Evolutionary conservation across 805 yeast species (phyloP), one percentile per base, ranked within the genome.

Genomic region (Teunomyces cretensis): DNA sequence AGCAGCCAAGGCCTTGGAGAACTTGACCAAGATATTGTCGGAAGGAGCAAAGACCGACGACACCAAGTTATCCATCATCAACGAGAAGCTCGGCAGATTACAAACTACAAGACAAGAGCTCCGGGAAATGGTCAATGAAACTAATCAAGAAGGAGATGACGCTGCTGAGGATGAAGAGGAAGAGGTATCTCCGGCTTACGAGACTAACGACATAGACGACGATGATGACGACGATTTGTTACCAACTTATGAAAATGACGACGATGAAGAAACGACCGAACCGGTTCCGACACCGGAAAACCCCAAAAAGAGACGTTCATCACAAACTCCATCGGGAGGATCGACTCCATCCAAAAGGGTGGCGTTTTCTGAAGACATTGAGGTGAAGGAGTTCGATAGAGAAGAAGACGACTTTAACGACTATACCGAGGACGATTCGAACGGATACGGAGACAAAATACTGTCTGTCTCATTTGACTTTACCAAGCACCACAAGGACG

Each of bases 301-400:
- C 26, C 40, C 51, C 41, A 53, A 46, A 40, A 55, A 51, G 38
- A 51, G 51, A 45, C 39, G 52, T 46, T 54, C 37, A 52, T 52
- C 68, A 2, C 56, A 55, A 27, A 50, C 58, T 6, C 49, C 59
- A 2, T 56, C 62, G 8, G 61, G 56, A 4, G 48, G 52, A 17
- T 58, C 65, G 2, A 54, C 67, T n/a, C 61, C 64, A 6, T 47
- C 57, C 9, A 68, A 65, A 44, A 58, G 67, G 31, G 76, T 71
- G 6, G 75, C 75, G 22, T 71, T 71, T 45, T 64, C 74, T 0
- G 75, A 70, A 41, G 68, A 70, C 35, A 58, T 71, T 13, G 70
- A 71, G 51, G 60, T 71, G 26, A 71, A 71, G 47, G 76, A 71
- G 49, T 71, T 57, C 45, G 70, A 65, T 24, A 50, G 68, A 6